A percentile compares a stretch with the other conserved stretches of the same genome.
Conservation (phyloP, 148 eudicot genomes). For the Suaeda aralocaspica region DNA sequence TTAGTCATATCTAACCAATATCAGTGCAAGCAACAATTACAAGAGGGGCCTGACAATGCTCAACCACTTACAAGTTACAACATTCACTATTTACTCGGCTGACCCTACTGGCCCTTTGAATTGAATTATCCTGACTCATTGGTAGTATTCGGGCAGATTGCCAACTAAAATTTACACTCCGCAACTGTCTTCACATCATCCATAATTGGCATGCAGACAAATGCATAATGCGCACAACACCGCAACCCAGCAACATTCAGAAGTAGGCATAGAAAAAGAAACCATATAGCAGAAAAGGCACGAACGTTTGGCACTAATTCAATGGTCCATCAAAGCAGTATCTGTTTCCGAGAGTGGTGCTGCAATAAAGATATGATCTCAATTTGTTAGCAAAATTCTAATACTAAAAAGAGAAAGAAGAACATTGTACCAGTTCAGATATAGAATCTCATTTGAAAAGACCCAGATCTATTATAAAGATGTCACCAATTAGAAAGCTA, state of each 20-base stretch:
- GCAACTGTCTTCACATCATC: not conserved
- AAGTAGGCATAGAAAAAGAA: not conserved
- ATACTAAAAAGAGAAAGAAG: not conserved
- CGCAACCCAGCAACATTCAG: constrained; percentile 12
- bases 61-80: not conserved
- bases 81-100: not conserved
- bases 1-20: not conserved
- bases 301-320: constrained; percentile 7
- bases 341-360: constrained; percentile 95
- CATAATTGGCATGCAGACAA: not conserved
- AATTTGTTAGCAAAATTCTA: constrained; percentile 18
- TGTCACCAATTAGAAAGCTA: too few species aligned
- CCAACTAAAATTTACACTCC: not conserved
- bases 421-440: not conserved
- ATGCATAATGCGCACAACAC: not conserved
- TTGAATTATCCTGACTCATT: not conserved
- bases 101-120: not conserved
- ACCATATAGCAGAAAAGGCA: constrained; percentile 1
- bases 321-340: constrained; percentile 86
- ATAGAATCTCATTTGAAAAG: not conserved
- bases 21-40: not conserved
- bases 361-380: constrained; percentile 36
- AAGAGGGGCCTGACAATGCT: not conserved
- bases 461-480: not conserved
- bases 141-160: not conserved